Evolutionary conservation across 148 eudicot genomes (phyloP), one percentile per base, ranked within the genome.

Genomic region (Rhododendron molle): DNA sequence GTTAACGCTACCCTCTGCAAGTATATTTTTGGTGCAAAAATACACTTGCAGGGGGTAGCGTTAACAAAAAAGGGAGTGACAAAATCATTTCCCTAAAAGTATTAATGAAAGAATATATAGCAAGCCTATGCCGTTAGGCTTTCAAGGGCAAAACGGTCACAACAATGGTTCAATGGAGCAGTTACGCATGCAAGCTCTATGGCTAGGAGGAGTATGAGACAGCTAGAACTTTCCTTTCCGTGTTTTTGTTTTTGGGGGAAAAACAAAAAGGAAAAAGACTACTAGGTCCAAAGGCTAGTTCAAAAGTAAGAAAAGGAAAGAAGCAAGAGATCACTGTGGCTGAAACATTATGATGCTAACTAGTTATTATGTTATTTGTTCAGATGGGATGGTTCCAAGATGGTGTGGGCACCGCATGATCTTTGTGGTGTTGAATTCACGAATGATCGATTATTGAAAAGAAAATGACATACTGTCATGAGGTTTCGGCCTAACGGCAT

Each of bases 241-340:
- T 34, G 3, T 28, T 26, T 30, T 71, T 13, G 18, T 15, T 54
- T 23, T 7, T 0, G 14, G 32, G 13, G 72, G 2, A 1, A 71
- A 69, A 28, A 69, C 14, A 11, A n/a, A 69, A 69, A n/a, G 16
- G 26, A 71, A 71, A 71, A 71, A 71, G 36, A 34, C 36, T 0
- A 30, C 2, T 71, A 4, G 76, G 40, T 15, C 76, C 76, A 13
- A 30, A n/a, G 71, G 71, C 30, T 62, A 23, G 12, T 1, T 11
- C 14, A 26, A 67, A 67, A 67, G 72, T 67, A 67, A 32, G 76
- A 28, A 71, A 71, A 71, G 16, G 38, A 71, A 30, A 71, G 76
- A 71, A 71, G n/a, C n/a, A n/a, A 32, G 76, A 71, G 76, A 71
- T 71, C 76, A 71, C 76, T 71, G 76, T 71, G 38, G 76, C 30